These are phyloP conservation scores for Themeda triandra DNA, from an alignment of 176 grass and related monocot species.

Conservation along the genomic window DNA sequence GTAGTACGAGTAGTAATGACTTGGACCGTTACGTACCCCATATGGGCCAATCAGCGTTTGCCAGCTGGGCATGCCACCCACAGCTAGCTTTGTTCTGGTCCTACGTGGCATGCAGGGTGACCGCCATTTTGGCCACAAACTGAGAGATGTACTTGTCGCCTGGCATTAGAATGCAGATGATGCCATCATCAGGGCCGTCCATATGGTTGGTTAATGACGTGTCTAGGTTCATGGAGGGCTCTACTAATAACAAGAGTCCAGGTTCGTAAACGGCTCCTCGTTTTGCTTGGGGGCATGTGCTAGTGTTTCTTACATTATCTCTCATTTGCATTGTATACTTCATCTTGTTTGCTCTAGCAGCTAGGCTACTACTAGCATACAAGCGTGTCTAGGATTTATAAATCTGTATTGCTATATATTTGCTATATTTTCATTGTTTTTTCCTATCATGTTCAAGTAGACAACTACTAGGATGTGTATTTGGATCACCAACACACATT, in stretches of 20 bases:
- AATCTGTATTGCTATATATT: no score
- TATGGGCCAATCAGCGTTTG: not conserved
- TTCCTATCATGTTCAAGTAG: no score
- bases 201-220: not conserved
- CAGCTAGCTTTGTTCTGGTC: not conserved
- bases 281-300: not conserved
- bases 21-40: not conserved
- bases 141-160: not conserved
- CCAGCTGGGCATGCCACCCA: not conserved
- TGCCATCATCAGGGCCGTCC: not conserved
- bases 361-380: not conserved
- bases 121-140: not conserved
- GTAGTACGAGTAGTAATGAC: not conserved
- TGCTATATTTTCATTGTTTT: no score
- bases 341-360: not conserved
- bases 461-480: not conserved
- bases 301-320: not conserved
- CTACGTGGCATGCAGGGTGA: not conserved
- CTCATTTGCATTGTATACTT: not conserved
- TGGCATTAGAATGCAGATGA: not conserved
- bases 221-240: constrained; percentile 12
- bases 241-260: not conserved
- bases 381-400: not conserved
- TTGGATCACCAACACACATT: not conserved
- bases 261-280: not conserved